A percentile compares a stretch with the other conserved stretches of the same genome.
phyloP scores from a whole-genome alignment of 148 eudicot genomes.

The Amaranthus palmeri region DNA sequence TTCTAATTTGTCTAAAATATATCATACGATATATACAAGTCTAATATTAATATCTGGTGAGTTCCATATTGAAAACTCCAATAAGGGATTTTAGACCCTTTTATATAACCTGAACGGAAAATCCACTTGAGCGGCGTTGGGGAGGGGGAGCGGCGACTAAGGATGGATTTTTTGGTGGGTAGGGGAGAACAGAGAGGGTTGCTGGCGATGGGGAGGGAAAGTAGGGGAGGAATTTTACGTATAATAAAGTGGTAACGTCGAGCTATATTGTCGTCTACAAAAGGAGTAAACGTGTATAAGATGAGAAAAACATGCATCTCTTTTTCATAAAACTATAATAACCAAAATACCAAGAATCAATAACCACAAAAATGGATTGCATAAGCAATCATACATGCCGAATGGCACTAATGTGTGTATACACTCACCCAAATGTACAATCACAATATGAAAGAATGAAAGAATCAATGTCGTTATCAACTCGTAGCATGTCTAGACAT shows the following conservation, averaged over 20 bases:
- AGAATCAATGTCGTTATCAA: constrained; percentile 21
- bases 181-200: too few species aligned
- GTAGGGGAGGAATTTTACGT: too few species aligned
- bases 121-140: background rate
- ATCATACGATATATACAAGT: too few species aligned
- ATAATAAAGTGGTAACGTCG: too few species aligned
- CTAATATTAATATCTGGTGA: too few species aligned
- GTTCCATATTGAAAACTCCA: too few species aligned
- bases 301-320: background rate
- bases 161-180: too few species aligned
- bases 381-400: constrained; percentile 16
- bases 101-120: background rate
- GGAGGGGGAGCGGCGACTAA: too few species aligned
- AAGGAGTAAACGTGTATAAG: background rate
- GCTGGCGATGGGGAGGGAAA: too few species aligned
- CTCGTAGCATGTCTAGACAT: constrained; percentile 32
- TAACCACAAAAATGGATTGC: constrained; percentile 12
- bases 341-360: background rate
- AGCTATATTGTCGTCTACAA: background rate
- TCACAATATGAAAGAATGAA: constrained; percentile 29
- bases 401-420: constrained; percentile 3
- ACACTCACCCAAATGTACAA: constrained; percentile 13
- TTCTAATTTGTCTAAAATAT: too few species aligned
- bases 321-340: constrained; percentile 5
- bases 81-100: too few species aligned